These are phyloP conservation scores for Diaporthe sp. DNA, from an alignment of 2,329 filamentous ascomycete genomes.

Conservation along the genomic window DNA sequence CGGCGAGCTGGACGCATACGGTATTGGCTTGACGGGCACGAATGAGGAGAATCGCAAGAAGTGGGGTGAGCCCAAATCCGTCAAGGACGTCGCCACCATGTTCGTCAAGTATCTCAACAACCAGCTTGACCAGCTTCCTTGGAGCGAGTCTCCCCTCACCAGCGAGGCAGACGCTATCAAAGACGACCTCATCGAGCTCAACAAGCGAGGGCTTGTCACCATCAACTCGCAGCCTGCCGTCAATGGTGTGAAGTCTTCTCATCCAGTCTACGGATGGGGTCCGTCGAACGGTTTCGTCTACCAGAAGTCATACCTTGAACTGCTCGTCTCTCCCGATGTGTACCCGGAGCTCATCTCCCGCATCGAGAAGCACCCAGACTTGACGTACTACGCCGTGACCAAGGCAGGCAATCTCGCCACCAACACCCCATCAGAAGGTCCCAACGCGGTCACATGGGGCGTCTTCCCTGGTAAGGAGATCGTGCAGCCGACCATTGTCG, in stretches of 20 bases:
- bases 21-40: conserved; percentile 91
- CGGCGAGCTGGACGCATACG: conserved; percentile 94
- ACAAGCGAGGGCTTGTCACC: conserved; percentile 88
- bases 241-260: conserved; percentile 88
- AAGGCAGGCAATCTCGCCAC: conserved; percentile 85
- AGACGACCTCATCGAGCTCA: conserved; percentile 82
- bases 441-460: conserved; percentile 99
- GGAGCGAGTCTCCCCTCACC: conserved; percentile 92
- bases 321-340: conserved; percentile 85
- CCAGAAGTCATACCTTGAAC: conserved; percentile 96
- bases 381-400: conserved; percentile 96
- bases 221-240: conserved; percentile 98
- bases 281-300: conserved; percentile 97
- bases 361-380: conserved; percentile 81
- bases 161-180: conserved; percentile 85
- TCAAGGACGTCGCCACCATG: conserved; percentile 85
- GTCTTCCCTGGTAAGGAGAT: conserved; percentile 99
- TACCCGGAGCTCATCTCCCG: conserved; percentile 83
- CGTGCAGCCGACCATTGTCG: conserved; percentile 99
- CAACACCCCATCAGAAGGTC: conserved; percentile 87
- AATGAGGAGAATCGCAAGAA: conserved; percentile 97
- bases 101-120: conserved; percentile 90
- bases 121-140: conserved; percentile 86
- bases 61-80: conserved; percentile 87
- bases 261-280: conserved; percentile 93